phyloP scores from a whole-genome alignment of 2,329 filamentous ascomycete genomes.

The Hortaea sp. region DNA sequence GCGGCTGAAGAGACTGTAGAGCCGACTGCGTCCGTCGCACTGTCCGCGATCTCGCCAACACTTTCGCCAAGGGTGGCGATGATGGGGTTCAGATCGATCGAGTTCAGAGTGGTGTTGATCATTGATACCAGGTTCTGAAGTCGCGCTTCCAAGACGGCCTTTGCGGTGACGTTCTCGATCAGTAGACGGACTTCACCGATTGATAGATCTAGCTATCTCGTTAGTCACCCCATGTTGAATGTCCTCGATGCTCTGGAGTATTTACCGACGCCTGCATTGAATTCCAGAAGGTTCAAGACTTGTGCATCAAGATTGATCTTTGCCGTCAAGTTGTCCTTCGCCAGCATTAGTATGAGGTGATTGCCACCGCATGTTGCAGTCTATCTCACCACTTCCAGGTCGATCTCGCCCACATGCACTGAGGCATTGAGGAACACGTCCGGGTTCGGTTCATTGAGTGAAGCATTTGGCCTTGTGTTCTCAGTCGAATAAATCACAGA shows the following conservation, averaged over 20 bases:
- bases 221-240: neutral
- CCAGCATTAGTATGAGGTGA: neutral
- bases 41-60: conserved; percentile 10
- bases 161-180: conserved; percentile 44
- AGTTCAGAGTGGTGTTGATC: conserved; percentile 50
- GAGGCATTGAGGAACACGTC: conserved; percentile 51
- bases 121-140: conserved; percentile 48
- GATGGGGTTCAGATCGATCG: conserved; percentile 52
- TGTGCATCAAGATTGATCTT: conserved; percentile 48
- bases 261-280: conserved; percentile 39
- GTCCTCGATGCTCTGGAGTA: neutral
- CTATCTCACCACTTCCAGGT: conserved; percentile 40
- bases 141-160: conserved; percentile 50
- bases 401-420: conserved; percentile 49
- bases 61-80: conserved; percentile 41
- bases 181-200: conserved; percentile 49
- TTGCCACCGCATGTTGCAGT: no score
- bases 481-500: conserved; percentile 11
- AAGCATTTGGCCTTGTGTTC: conserved; percentile 8
- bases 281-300: conserved; percentile 46
- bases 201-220: conserved; percentile 23
- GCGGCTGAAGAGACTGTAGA: conserved; percentile 1
- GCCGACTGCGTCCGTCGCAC: conserved; percentile 5
- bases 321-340: conserved; percentile 39
- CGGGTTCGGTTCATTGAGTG: conserved; percentile 24